Conservation (phyloP, 1,284 basidiomycete genomes). For the Pyrrhoderma noxium region DNA sequence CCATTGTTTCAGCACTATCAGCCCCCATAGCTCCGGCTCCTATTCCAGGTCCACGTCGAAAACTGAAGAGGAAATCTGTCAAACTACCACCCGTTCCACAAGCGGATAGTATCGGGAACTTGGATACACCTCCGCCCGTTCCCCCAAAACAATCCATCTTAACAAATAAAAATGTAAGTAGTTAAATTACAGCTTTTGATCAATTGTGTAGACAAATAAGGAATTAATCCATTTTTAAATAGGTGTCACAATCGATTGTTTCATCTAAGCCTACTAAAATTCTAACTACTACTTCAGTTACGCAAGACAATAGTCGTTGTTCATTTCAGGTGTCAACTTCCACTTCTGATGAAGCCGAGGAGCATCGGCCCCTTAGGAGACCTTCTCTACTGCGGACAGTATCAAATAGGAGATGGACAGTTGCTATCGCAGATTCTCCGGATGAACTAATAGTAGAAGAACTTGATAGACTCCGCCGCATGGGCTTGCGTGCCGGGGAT, state of each 20-base stretch:
- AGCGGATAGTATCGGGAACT: background rate
- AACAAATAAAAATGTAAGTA: background rate
- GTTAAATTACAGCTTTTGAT: background rate
- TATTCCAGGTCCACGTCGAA: conserved; percentile 7
- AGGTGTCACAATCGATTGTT: too few species aligned
- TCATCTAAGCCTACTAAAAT: conserved; percentile 1
- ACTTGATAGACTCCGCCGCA: conserved; percentile 30
- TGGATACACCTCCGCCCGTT: conserved; percentile 12
- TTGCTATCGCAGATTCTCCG: conserved; percentile 32
- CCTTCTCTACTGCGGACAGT: conserved; percentile 16
- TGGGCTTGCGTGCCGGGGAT: conserved; percentile 22
- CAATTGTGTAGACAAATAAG: background rate
- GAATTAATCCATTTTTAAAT: too few species aligned
- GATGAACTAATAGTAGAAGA: conserved; percentile 33
- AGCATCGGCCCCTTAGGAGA: background rate
- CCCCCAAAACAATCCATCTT: conserved; percentile 4
- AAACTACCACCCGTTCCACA: conserved; percentile 9
- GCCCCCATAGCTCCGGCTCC: conserved; percentile 1
- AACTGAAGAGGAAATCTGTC: conserved; percentile 11
- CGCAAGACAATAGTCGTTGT: conserved; percentile 4
- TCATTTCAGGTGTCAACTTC: conserved; percentile 1
- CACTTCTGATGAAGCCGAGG: background rate
- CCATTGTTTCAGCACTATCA: background rate
- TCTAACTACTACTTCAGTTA: conserved; percentile 11
- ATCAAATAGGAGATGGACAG: conserved; percentile 29